Evolutionary conservation across 2,329 filamentous ascomycete genomes (phyloP), one percentile per base, ranked within the genome.

Genomic region (Curvularia sp.): DNA sequence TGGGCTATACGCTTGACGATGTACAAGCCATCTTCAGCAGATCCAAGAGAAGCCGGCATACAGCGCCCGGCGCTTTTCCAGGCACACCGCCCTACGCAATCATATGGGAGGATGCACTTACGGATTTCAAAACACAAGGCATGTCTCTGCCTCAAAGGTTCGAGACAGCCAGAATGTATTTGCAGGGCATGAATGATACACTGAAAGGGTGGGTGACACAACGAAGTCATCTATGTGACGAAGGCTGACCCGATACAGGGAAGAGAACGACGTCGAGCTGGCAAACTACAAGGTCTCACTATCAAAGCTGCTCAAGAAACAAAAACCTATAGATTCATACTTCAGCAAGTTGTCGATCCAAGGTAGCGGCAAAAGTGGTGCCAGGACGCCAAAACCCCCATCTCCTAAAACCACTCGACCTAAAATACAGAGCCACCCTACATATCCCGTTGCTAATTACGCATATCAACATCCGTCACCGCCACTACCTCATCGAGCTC

Each of bases 1-100:
- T 86, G 48, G 73, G 78, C 24, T 79, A 80, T 63, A 86, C 85
- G 1, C 75, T 86, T 18, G 77, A 82, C 43, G 82, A 84, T 64
- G 77, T 85, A 35, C 77, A 80, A 57, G 64, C 68, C 33, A 75
- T 75, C 58, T 76, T 76, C 62, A 79, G 76, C 41, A 69, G 80
- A 74, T 66, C 72, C 20, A 73, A 72, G 58, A 68, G 63, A 49
- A 68, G 64, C 20, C 67, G 49, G 46, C 56, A 66, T 54, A 43
- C 59, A 31, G 63, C 66, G 49, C 75, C 75, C 58, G 66, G 69
- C 67, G 74, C 75, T 22, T 77, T 75, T 53, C 74, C 74, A 33
- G 75, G 76, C 28, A 76, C 72, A 43, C 73, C 77, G 41, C 69
- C 77, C 30, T 84, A 84, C 65, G 76, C 78, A 55, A 74, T 78